Evolutionary conservation across 2,329 filamentous ascomycete species (phyloP), one percentile per base, ranked within the genome.

Genomic region (Gaeumannomyces sp.): DNA sequence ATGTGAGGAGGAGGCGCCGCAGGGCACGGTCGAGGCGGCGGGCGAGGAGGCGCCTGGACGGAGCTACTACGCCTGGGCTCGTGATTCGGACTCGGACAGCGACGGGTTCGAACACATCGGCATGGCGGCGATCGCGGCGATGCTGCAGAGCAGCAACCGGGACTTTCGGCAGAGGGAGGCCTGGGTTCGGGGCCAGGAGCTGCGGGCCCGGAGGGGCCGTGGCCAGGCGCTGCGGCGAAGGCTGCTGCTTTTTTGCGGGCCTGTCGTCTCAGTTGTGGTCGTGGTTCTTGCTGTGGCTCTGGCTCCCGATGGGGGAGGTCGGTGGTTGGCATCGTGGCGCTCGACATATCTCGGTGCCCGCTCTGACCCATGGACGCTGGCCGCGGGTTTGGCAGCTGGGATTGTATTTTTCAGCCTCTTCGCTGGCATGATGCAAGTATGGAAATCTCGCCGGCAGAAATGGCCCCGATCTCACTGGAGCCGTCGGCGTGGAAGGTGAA

Each of bases 101-200:
- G 64, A 65, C 53, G 59, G 60, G 22, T 35, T 59, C n/a, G 64
- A 65, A 28, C 31, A 38, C 45, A 63, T 65, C 7, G 27, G 60
- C 8, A 62, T 62, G 60, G 33, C 35, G 1, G 60, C 59, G 13
- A 59, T 65, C 14, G 60, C 64, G n/a, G 61, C 60, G 2, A 62
- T 65, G 64, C 60, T 65, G 60, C 57, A 65, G 28, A 62, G 35
- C 56, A 62, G 60, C 6, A 63, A 65, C 31, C 19, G 64, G 22
- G 64, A 65, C 56, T 65, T 65, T 60, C 45, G 60, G 33, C 64
- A 62, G 64, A 31, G 63, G 59, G 63, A 64, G 56, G 58, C 64
- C 25, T 64, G 61, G 61, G 65, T 31, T n/a, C 63, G 38, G 10
- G 33, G 33, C n/a, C 63, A 60, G 16, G 61, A 62, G 53, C 22